A percentile compares a stretch with the other conserved stretches of the same genome.
These are phyloP conservation scores for Ceratobasidium sp. DNA, from an alignment of 1,284 basidiomycete species.

Conservation along the genomic window DNA sequence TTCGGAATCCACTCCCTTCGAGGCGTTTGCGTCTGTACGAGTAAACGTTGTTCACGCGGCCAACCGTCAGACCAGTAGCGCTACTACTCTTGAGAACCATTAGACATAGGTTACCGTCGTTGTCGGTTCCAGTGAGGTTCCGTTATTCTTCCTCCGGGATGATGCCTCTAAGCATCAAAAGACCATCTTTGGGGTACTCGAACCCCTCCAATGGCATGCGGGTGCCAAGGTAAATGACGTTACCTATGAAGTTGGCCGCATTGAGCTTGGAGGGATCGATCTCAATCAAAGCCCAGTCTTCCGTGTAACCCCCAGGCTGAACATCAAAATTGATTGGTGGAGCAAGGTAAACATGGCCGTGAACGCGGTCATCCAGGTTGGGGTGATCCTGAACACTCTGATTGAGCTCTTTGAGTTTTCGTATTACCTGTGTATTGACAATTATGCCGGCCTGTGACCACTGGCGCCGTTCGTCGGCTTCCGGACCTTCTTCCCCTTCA, in stretches of 20 bases:
- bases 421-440: neutral
- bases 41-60: slow-evolving; percentile 38
- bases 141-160: slow-evolving; percentile 26
- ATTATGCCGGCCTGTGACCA: neutral
- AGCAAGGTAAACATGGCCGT: slow-evolving; percentile 32
- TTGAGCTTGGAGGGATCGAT: slow-evolving; percentile 15
- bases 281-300: slow-evolving; percentile 18
- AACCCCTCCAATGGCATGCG: too few species aligned
- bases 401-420: neutral
- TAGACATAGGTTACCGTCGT: slow-evolving; percentile 35
- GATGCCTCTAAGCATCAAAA: slow-evolving; percentile 12
- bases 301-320: slow-evolving; percentile 16
- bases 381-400: slow-evolving; percentile 1
- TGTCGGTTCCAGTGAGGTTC: slow-evolving; percentile 18
- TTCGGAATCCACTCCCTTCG: slow-evolving; percentile 4
- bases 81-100: slow-evolving; percentile 38
- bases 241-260: slow-evolving; percentile 7
- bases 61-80: slow-evolving; percentile 35
- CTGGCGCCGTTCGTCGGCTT: slow-evolving; percentile 11
- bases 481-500: slow-evolving; percentile 7
- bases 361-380: slow-evolving; percentile 1
- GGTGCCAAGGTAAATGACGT: neutral
- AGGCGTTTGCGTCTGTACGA: slow-evolving; percentile 31
- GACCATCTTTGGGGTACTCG: slow-evolving; percentile 36
- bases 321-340: slow-evolving; percentile 31